A percentile compares a stretch with the other conserved stretches of the same genome.
Evolutionary conservation across 139 green algal genomes (phyloP).

Genomic region (Chlamydomonas asymmetrica): DNA sequence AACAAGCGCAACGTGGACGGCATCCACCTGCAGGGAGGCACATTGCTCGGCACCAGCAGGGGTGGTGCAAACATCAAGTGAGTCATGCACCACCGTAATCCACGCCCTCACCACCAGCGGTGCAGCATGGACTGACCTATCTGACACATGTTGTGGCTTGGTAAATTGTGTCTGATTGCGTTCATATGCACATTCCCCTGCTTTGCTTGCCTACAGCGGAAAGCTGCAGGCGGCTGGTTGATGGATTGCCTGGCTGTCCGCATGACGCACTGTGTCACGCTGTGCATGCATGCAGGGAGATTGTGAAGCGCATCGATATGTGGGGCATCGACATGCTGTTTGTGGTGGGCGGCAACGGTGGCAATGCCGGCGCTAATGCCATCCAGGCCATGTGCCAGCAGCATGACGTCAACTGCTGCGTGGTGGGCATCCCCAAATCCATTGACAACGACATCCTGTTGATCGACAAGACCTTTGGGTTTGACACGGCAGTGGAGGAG

Average conservation of each 20-base stretch:
- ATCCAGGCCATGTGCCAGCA: conserved; percentile 57
- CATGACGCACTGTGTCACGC: too few relatives aligned
- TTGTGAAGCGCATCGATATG: conserved; percentile 95
- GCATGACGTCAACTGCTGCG: conserved; percentile 58
- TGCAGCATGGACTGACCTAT: too few relatives aligned
- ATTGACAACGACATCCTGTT: conserved; percentile 74
- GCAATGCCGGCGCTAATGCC: conserved; percentile 74
- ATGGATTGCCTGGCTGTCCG: too few relatives aligned
- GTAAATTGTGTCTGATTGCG: too few relatives aligned
- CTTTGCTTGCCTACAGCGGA: too few relatives aligned
- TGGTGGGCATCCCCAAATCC: conserved; percentile 46
- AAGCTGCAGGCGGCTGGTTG: too few relatives aligned
- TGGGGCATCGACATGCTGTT: conserved; percentile 96
- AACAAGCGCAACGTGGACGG: conserved; percentile 82
- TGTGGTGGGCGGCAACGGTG: conserved; percentile 92
- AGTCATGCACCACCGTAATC: too few relatives aligned
- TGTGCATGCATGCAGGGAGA: conserved; percentile 82
- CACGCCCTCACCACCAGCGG: too few relatives aligned
- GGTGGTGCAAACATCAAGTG: conserved; percentile 89
- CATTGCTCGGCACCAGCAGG: conserved; percentile 93
- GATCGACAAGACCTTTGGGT: conserved; percentile 64
- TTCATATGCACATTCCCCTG: too few relatives aligned
- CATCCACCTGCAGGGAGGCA: conserved; percentile 96
- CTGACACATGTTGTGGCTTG: too few relatives aligned
- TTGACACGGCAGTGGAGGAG: conserved; percentile 98